Base-by-base conservation (phyloP, 1,284 basidiomycete genomes). In the Phellinidium pouzarii region DNA sequence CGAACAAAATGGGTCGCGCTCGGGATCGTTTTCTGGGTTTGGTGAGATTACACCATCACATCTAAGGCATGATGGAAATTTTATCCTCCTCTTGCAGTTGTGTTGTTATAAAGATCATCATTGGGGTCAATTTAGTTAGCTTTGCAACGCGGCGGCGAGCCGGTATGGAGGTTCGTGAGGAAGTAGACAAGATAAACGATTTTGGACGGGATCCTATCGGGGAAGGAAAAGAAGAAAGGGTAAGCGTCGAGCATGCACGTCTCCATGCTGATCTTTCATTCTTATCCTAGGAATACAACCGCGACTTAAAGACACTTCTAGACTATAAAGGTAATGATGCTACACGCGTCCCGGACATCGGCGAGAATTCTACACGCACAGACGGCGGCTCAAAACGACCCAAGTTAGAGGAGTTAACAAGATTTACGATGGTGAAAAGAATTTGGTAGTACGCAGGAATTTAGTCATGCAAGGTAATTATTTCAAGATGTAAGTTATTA, bases 381-480 rank as follows among this genome's bases (percentile, higher is more conserved):
- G 60, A 58, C 44, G 69, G 65, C 34, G 69, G 61, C 26, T 73
- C 80, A 68, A 82, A 74, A 61, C 67, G 73, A 54, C 76, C 87
- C 56, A 78, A 80, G 53, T 67, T 95, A 54, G 91, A 94, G 64
- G 91, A 94, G 61, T 76, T 94, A 54, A 94, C 90, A 36, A 70
- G 92, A 54, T 95, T 88, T 73, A 94, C 91, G 20, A 95, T 95
- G 92, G 87, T 94, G 36, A 94, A 94, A 65, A 77, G 89, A 42
- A 94, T 94, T 50, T 94, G 90, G 90, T 94, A 65, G 59, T 31
- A 7, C 19, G 34, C n/a, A 34, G 14, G 40, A 26, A 27, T 11
- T 8, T 31, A 41, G 44, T 7, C n/a, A 11, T 26, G 19, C 37
- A 37, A 11, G 43, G 45, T 19, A 22, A 23, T 36, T 7, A 38